Evolutionary conservation across 495 filamentous ascomycete genomes (phyloP), one percentile per base, ranked within the genome.

Genomic region (Hypoxylon cercidicola): DNA sequence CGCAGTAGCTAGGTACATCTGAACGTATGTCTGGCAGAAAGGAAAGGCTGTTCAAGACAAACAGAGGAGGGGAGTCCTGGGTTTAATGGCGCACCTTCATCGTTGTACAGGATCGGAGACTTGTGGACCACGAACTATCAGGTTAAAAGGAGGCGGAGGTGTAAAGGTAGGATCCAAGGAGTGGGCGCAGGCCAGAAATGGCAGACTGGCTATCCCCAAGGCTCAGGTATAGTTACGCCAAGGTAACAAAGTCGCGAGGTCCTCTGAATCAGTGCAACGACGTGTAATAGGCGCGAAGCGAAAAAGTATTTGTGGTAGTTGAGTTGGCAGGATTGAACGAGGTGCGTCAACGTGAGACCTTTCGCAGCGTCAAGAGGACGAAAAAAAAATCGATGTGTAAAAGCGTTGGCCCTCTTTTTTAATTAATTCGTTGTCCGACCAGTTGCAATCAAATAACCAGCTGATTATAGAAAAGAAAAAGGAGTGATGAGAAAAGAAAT

Each of bases 51-150:
- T 58, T 64, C 55, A 57, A 62, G 65, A 56, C 48, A 66, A 62
- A 58, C 47, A 57, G 52, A 64, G 57, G 52, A 68, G 55, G 48
- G 55, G 50, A 43, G 23, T 49, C 34, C 46, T 63, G 48, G 50
- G 57, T 69, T 59, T 71, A 72, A 78, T 79, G 75, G 75, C 79
- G 75, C 75, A 82, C 78, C 79, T 81, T 82, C 79, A 82, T 82
- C 46, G 74, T 82, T 53, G 61, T 64, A 72, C 72, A 70, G 49
- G 60, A 41, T 64, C 62, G 62, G 49, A 57, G 40, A 48, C 58
- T 68, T 68, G 60, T 52, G 44, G 49, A 67, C 47, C 62, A 52
- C 23, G 53, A 55, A 44, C 37, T 37, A 55, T 62, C 53, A 62
- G 43, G 55, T 46, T 37, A 56, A 60, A 60, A 64, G 37, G 60